These are phyloP conservation scores for Cadophora luteo-olivacea DNA, from an alignment of 2,329 filamentous ascomycete genomes.

Conservation along the genomic window DNA sequence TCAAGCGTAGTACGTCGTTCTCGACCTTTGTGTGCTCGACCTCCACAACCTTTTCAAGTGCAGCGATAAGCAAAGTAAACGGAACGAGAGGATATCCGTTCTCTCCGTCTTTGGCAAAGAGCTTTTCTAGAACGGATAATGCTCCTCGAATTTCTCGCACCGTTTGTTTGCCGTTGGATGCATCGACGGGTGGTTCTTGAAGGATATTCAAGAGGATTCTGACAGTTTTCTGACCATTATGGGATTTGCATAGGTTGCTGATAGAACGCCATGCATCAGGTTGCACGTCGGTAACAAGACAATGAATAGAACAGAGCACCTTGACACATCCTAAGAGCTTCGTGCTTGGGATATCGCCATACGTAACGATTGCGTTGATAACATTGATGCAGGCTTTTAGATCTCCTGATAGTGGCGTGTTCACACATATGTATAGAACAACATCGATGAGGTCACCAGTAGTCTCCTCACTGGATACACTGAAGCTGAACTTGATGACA, in stretches of 20 bases:
- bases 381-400: constrained; percentile 71
- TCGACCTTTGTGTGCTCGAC: constrained; percentile 44
- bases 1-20: constrained; percentile 44
- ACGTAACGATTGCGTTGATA: constrained; percentile 74
- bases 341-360: constrained; percentile 69
- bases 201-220: constrained; percentile 69
- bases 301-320: constrained; percentile 75
- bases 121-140: constrained; percentile 66
- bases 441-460: constrained; percentile 66
- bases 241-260: constrained; percentile 73
- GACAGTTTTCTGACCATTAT: constrained; percentile 74
- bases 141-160: constrained; percentile 66
- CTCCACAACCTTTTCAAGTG: constrained; percentile 57
- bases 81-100: constrained; percentile 67
- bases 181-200: constrained; percentile 53
- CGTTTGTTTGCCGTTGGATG: constrained; percentile 56
- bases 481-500: constrained; percentile 78
- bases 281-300: constrained; percentile 64
- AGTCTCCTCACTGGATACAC: constrained; percentile 67
- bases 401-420: constrained; percentile 69
- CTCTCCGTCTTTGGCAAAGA: constrained; percentile 64
- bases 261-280: constrained; percentile 74
- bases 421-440: constrained; percentile 70
- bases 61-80: constrained; percentile 63
- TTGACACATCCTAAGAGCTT: constrained; percentile 71